Percentiles rank a stretch among this genome's conserved stretches.
These are phyloP conservation scores for Kingdonia uniflora DNA, from an alignment of 164 flowering plant species.

Conservation along the genomic window DNA sequence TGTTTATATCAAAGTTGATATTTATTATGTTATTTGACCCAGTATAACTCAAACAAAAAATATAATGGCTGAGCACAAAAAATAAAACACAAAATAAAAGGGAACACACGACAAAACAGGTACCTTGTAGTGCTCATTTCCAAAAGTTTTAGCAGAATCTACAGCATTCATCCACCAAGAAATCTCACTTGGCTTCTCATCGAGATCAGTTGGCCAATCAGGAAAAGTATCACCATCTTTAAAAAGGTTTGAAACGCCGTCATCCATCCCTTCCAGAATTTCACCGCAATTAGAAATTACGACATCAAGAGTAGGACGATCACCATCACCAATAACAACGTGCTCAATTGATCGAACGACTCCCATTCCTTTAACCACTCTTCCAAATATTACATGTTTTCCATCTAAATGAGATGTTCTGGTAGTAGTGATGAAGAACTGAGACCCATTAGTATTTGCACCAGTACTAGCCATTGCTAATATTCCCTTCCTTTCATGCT, in stretches of 20 bases:
- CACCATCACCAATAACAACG: constrained; percentile 35
- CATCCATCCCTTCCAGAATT: constrained; percentile 77
- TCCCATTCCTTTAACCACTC: constrained; percentile 86
- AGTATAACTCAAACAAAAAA: neutral
- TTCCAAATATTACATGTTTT: constrained; percentile 90
- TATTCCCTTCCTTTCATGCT: constrained; percentile 81
- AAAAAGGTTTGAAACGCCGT: constrained; percentile 69
- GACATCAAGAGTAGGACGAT: constrained; percentile 52
- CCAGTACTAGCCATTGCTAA: constrained; percentile 89
- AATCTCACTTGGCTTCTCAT: constrained; percentile 46
- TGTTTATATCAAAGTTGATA: too few relatives aligned
- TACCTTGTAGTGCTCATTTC: constrained; percentile 90
- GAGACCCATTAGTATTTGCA: constrained; percentile 85
- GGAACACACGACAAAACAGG: neutral
- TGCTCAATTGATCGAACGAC: constrained; percentile 83
- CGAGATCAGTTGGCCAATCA: constrained; percentile 91
- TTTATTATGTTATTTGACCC: too few relatives aligned
- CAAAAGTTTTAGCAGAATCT: constrained; percentile 60
- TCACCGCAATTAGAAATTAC: constrained; percentile 80
- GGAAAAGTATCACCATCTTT: constrained; percentile 86
- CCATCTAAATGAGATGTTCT: constrained; percentile 82
- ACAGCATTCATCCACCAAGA: constrained; percentile 84
- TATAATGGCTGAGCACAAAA: neutral
- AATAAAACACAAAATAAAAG: neutral
- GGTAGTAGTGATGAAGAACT: constrained; percentile 80